Base-by-base conservation (phyloP, 805 yeast genomes). In the Spencermartinsiella europaea region DNA sequence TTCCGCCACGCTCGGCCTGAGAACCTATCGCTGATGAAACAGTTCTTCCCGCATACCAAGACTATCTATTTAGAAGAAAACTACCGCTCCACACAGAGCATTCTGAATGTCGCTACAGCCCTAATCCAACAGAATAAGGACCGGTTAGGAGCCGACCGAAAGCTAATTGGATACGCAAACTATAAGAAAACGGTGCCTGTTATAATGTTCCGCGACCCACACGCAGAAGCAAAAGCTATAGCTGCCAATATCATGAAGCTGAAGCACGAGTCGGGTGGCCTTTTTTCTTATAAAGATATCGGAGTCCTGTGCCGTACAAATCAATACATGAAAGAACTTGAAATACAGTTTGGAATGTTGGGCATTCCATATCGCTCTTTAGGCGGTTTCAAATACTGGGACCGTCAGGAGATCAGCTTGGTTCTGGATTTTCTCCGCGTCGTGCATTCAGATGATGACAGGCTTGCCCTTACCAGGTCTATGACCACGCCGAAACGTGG, bases 311-410 rank as follows among this genome's bases (percentile, higher is more conserved):
- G 85, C 1, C 65, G 98, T 37, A 71, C 87, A 0, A 73, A 83
- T 7, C 73, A 70, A 51, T 80, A 77, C 54, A 77, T 88, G 0
- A 66, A 84, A 43, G 70, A 65, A 3, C 67, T 89, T 5, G 96
- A 89, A 58, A 74, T 73, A 27, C 83, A 78, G 16, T 65, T 91
- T 20, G 69, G 77, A 1, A 71, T 66, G 40, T 61, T 64, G 2
- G 68, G 75, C 3, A 73, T 89, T 2, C 89, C 93, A 0, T 85
- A 85, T 56, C 65, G 67, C 5, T 74, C 89, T 48, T 71, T 84
- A 0, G 81, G 82, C 44, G 96, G 96, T 0, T 71, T 71, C 38
- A 81, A 88, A 1, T 85, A 88, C 57, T 86, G 95, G 91, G 87
- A 84, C 35, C 64, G 83, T 35, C 77, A 76, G 46, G 95, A 86